Conservation (phyloP, 176 grass and related monocot genomes). For the Avena sativa region DNA sequence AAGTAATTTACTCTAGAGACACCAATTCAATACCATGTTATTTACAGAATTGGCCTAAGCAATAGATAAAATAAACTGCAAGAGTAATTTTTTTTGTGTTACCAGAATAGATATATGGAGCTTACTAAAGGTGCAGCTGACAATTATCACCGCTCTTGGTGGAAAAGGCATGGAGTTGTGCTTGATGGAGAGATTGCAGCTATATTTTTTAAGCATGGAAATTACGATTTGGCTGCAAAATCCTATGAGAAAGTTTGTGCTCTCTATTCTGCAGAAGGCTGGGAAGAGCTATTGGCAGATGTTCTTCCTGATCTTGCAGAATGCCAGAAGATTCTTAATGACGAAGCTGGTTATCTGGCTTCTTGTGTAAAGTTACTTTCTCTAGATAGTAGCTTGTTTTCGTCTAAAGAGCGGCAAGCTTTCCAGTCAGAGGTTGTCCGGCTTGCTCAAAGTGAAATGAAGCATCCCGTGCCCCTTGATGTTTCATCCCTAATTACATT, state of each 20-base stretch:
- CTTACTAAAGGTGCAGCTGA: constrained; percentile 97
- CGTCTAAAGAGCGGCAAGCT: constrained; percentile 81
- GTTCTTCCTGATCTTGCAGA: constrained; percentile 96
- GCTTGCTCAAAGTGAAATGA: constrained; percentile 97
- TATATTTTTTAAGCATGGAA: constrained; percentile 86
- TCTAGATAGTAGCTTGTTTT: constrained; percentile 77
- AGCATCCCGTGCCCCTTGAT: constrained; percentile 90
- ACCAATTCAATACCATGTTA: constrained; percentile 17
- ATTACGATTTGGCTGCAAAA: constrained; percentile 89
- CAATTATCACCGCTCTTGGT: constrained; percentile 98
- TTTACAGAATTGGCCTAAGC: neutral
- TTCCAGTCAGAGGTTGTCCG: constrained; percentile 95
- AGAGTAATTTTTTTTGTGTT: constrained; percentile 39
- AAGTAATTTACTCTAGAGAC: constrained; percentile 30
- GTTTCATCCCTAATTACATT: constrained; percentile 95
- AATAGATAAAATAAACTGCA: constrained; percentile 37
- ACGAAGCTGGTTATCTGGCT: constrained; percentile 85
- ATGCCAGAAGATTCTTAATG: constrained; percentile 95
- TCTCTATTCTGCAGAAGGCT: constrained; percentile 93
- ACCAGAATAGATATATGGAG: constrained; percentile 94
- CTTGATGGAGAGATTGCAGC: constrained; percentile 98
- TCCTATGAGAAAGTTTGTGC: constrained; percentile 98
- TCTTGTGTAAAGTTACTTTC: constrained; percentile 95
- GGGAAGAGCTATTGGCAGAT: constrained; percentile 90
- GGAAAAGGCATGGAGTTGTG: constrained; percentile 99